Conservation (phyloP, 331 rosid genomes). For the Saraca asoca region DNA sequence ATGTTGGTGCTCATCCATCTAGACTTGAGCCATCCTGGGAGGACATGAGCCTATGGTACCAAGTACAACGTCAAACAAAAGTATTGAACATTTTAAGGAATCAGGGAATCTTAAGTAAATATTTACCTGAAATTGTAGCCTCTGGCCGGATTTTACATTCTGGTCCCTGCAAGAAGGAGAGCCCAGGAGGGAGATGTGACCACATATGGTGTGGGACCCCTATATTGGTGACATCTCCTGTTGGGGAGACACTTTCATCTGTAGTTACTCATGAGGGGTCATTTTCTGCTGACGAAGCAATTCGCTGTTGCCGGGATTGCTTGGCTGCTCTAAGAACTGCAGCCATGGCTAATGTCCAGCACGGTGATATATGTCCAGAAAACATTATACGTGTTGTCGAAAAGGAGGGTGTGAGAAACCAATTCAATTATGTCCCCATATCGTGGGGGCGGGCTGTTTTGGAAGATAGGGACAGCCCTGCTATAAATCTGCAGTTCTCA, state of each 20-base stretch:
- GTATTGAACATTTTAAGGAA: conserved; percentile 68
- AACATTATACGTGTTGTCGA: conserved; percentile 59
- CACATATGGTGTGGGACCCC: conserved; percentile 86
- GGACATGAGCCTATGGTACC: conserved; percentile 94
- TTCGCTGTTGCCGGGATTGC: conserved; percentile 69
- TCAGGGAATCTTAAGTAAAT: conserved; percentile 62
- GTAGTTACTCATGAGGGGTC: conserved; percentile 56
- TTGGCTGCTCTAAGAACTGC: conserved; percentile 70
- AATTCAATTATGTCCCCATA: conserved; percentile 54
- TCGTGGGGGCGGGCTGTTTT: conserved; percentile 83
- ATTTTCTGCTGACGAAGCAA: conserved; percentile 65
- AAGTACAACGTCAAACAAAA: conserved; percentile 85
- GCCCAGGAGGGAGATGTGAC: conserved; percentile 76
- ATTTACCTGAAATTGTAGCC: conserved; percentile 69
- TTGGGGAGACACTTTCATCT: conserved; percentile 64
- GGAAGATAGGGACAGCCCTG: conserved; percentile 82
- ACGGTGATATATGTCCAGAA: conserved; percentile 84
- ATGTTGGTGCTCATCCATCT: conserved; percentile 80
- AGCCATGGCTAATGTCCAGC: conserved; percentile 65
- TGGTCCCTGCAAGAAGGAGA: conserved; percentile 69
- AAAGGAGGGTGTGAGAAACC: conserved; percentile 44
- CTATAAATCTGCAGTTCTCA: conserved; percentile 73
- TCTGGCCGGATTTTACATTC: conserved; percentile 79
- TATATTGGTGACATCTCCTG: conserved; percentile 75
- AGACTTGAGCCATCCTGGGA: conserved; percentile 88